Evolutionary conservation across 257 asterid genomes (phyloP).

Genomic region (Ajuga chamaepitys): DNA sequence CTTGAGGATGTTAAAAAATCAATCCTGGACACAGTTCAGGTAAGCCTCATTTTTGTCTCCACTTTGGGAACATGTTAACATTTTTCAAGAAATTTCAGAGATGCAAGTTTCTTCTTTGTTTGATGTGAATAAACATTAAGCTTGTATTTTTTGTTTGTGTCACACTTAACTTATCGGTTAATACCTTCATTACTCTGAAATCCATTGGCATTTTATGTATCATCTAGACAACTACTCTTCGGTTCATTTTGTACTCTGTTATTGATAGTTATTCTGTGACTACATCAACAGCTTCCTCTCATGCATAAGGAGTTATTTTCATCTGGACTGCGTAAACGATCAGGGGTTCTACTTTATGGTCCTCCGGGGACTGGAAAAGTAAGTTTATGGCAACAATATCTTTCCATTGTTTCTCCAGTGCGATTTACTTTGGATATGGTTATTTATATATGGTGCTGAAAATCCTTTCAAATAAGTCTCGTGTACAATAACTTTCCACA

Average conservation of each 20-base stretch:
- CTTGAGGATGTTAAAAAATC: conserved; percentile 97
- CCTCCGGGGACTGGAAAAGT: conserved; percentile 99
- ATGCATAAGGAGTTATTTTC: conserved; percentile 93
- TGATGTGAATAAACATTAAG: not conserved
- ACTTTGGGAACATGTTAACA: not conserved
- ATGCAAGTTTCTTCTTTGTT: not conserved
- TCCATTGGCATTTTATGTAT: not conserved
- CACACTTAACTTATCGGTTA: not conserved
- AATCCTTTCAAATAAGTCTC: conserved; percentile 6
- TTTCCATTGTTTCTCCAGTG: not conserved
- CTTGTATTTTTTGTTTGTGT: not conserved
- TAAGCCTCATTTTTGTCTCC: conserved; percentile 19
- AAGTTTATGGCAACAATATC: conserved; percentile 19
- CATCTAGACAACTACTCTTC: not conserved
- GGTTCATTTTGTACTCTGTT: not conserved
- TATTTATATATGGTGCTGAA: not conserved
- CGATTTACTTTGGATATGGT: not conserved
- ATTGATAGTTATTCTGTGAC: conserved; percentile 18
- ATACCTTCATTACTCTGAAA: not conserved
- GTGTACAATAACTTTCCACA: conserved; percentile 3
- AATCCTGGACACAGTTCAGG: conserved; percentile 96
- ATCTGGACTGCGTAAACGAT: conserved; percentile 93
- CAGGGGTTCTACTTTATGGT: conserved; percentile 98
- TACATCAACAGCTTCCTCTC: conserved; percentile 71
- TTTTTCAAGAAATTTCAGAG: not conserved